These are phyloP conservation scores for Elsinoe arachidis DNA, from an alignment of 2,329 filamentous ascomycete species.

Conservation along the genomic window DNA sequence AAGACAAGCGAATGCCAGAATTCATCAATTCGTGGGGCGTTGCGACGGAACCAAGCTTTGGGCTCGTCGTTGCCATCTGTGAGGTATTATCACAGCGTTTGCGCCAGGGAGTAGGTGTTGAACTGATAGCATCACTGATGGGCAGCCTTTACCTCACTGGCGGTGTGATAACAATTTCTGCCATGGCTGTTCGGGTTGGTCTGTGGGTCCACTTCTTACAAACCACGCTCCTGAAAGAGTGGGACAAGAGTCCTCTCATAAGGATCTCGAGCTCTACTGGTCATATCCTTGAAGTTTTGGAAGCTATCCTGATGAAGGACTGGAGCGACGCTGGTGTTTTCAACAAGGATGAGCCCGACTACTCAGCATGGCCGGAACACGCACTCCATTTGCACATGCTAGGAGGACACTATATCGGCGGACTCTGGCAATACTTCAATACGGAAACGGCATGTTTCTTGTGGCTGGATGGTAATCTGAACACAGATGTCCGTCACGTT, in stretches of 20 bases:
- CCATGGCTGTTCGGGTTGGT: not conserved
- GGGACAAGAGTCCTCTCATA: constrained; percentile 68
- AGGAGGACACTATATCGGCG: constrained; percentile 64
- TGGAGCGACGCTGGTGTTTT: constrained; percentile 30
- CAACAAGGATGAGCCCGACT: not conserved
- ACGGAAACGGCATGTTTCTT: constrained; percentile 63
- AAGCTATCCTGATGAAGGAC: constrained; percentile 52
- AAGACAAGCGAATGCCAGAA: too few species aligned
- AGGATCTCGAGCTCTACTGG: constrained; percentile 63
- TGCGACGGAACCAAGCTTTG: too few species aligned
- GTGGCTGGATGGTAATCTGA: constrained; percentile 56
- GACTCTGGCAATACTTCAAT: constrained; percentile 68
- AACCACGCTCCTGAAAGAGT: constrained; percentile 63
- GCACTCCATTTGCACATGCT: constrained; percentile 20
- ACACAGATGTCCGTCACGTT: constrained; percentile 60
- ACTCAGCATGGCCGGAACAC: constrained; percentile 17
- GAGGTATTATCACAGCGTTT: too few species aligned
- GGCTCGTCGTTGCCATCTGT: too few species aligned
- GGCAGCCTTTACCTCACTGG: too few species aligned
- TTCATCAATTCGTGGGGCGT: too few species aligned
- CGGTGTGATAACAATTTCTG: not conserved
- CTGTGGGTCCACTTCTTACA: not conserved
- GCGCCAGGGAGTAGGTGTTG: too few species aligned
- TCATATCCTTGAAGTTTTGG: constrained; percentile 66
- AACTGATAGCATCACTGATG: too few species aligned